These are phyloP conservation scores for Monascus ruber DNA, from an alignment of 2,329 filamentous ascomycete species.

Conservation along the genomic window DNA sequence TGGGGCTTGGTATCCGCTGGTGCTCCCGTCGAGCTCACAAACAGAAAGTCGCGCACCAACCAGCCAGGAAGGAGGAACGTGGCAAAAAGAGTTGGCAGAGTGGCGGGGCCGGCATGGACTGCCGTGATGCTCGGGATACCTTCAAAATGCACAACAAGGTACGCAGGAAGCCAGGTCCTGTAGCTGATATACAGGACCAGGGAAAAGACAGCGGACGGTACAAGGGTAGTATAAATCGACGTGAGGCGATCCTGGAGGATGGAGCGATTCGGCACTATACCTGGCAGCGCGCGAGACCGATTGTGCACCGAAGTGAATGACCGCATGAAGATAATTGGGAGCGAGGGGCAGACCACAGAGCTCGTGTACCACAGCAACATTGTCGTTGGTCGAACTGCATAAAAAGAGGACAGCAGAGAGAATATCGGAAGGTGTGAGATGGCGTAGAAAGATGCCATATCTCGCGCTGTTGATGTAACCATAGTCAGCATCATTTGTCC, in stretches of 20 bases:
- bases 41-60: constrained; percentile 66
- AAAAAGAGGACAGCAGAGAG: constrained; percentile 68
- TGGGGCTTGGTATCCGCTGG: constrained; percentile 43
- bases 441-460: constrained; percentile 53
- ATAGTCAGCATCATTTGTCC: constrained; percentile 3
- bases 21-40: constrained; percentile 44
- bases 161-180: constrained; percentile 57
- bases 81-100: constrained; percentile 32
- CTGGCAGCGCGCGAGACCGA: constrained; percentile 32
- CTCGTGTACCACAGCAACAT: constrained; percentile 53
- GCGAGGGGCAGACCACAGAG: constrained; percentile 55
- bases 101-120: constrained; percentile 53
- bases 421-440: constrained; percentile 65
- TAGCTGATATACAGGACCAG: constrained; percentile 60
- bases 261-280: constrained; percentile 47
- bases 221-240: constrained; percentile 52
- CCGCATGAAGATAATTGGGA: constrained; percentile 67
- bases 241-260: constrained; percentile 54
- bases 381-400: constrained; percentile 53
- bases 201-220: constrained; percentile 63
- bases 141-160: constrained; percentile 66
- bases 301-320: constrained; percentile 54
- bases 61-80: constrained; percentile 57
- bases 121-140: constrained; percentile 56
- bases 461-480: constrained; percentile 40